Evolutionary conservation across 108 stramenopile species (phyloP), one percentile per base, ranked within the genome.

Genomic region (Seminavis robusta): DNA sequence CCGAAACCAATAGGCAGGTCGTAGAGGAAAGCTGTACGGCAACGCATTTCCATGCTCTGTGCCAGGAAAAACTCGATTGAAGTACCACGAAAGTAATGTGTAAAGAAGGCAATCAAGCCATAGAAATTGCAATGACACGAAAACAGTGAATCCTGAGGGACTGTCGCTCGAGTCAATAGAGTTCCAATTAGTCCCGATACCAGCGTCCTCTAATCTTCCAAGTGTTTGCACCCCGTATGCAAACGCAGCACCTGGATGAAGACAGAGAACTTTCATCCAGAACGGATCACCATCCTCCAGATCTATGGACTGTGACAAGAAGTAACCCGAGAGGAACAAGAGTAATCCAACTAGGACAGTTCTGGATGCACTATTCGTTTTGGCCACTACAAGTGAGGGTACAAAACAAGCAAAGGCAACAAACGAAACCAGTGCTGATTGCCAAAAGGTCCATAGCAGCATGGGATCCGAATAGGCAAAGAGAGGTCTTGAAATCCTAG

Each of bases 1-100:
- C 13, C 61, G 69, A 51, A 63, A 75, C 95, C 94, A 96, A 52
- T 86, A 96, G 19, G 73, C 61, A 4, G 59, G 54, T 7, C 73
- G 66, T 46, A 86, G 81, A 0, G 77, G 83, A 58, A 98, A 98
- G 66, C 90, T 77, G 70, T 61, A 92, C 7, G 89, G 86, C 7
- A 77, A 60, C 0, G 88, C 56, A 28, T 80, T 85, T 7, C 97
- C 97, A 62, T 66, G 95, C 53, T 96, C 97, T n/a, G 72, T 67
- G 6, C 57, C n/a, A n/a, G n/a, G 56, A 1, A 94, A 30, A 34
- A 92, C 83, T 21, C 91, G 72, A 44, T 97, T 94, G 7, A 94
- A 71, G 56, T 99, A 99, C 75, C 77, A 96, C 4, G 76, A 71
- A 4, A 95, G 41, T 33, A 88, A 13, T 13, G 80, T 86, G 83